Evolutionary conservation across 495 filamentous ascomycete genomes (phyloP), one percentile per base, ranked within the genome.

Genomic region (Neurospora sp.): DNA sequence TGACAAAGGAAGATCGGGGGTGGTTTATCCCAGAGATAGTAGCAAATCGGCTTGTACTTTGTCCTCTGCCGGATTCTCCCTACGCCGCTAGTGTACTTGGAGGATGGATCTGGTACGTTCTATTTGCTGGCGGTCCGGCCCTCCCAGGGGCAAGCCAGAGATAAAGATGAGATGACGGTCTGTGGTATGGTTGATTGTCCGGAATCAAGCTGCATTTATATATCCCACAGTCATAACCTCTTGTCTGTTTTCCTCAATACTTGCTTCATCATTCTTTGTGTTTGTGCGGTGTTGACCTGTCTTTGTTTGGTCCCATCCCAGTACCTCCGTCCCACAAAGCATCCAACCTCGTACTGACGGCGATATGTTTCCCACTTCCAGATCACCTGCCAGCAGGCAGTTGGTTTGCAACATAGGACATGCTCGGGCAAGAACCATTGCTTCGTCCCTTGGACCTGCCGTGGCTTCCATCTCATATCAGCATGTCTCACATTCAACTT

Each of bases 1-100:
- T 73, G 74, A 82, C 76, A 80, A 82, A 80, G 78, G 54, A 62
- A 40, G 20, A 31, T 71, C n/a, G 23, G 41, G 66, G 39, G 31
- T 20, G 39, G 49, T 60, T 62, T 31, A 35, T 62, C 54, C 54
- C 54, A 16, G 49, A 62, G 38, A 72, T 49, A 71, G 73, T 49
- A 72, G 74, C 74, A 72, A 74, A 73, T 76, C 75, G 74, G 71
- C 75, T 39, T 31, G 40, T 44, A 60, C 20, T 35, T 60, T 37
- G 40, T 42, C n/a, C 38, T 38, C 71, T 40, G 44, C 35, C 72
- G 16, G 23, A 31, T 31, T 31, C 2, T 70, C 38, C 35, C 42
- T 18, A 14, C 40, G 18, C 14, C 18, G 42, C 39, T 35, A 41
- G 40, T 41, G 40, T 41, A 27, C 4, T 37, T 39, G 54, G 27